A percentile compares a stretch with the other conserved stretches of the same genome.
phyloP scores from a whole-genome alignment of 1,284 basidiomycete genomes.

The Melampsora abietis-canadensis region DNA sequence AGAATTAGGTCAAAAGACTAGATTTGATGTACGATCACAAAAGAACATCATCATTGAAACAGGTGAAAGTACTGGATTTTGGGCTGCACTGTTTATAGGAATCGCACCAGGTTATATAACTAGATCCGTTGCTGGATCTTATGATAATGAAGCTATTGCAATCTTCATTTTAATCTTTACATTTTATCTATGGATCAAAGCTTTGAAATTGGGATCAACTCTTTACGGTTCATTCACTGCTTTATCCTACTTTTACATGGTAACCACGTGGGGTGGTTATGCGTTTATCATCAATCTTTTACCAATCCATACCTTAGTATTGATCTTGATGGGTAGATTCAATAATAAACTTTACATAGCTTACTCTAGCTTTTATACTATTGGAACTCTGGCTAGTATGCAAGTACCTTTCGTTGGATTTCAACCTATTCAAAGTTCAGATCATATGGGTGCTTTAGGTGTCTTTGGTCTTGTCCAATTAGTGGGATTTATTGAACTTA shows the following conservation, averaged over 20 bases:
- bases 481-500: conserved; percentile 87
- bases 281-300: conserved; percentile 99
- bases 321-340: conserved; percentile 96
- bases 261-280: conserved; percentile 99
- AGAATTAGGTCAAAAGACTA: conserved; percentile 47
- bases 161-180: conserved; percentile 99
- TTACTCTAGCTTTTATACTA: conserved; percentile 95
- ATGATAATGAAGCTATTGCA: conserved; percentile 99
- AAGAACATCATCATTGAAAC: conserved; percentile 58
- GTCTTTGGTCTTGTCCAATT: conserved; percentile 97
- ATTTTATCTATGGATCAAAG: conserved; percentile 96
- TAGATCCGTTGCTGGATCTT: conserved; percentile 95
- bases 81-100: conserved; percentile 97
- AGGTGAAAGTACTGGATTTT: conserved; percentile 78
- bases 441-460: conserved; percentile 97
- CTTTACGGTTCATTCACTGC: conserved; percentile 86
- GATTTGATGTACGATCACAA: conserved; percentile 30
- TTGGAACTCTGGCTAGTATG: conserved; percentile 96
- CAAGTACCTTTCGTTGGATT: conserved; percentile 99
- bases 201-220: conserved; percentile 87
- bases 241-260: conserved; percentile 99
- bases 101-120: conserved; percentile 97
- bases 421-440: conserved; percentile 93
- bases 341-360: conserved; percentile 86
- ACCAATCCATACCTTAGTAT: conserved; percentile 85